A percentile compares a stretch with the other conserved stretches of the same genome.
These are phyloP conservation scores for Nitzschia inconspicua DNA, from an alignment of 108 stramenopile species.

Conservation along the genomic window DNA sequence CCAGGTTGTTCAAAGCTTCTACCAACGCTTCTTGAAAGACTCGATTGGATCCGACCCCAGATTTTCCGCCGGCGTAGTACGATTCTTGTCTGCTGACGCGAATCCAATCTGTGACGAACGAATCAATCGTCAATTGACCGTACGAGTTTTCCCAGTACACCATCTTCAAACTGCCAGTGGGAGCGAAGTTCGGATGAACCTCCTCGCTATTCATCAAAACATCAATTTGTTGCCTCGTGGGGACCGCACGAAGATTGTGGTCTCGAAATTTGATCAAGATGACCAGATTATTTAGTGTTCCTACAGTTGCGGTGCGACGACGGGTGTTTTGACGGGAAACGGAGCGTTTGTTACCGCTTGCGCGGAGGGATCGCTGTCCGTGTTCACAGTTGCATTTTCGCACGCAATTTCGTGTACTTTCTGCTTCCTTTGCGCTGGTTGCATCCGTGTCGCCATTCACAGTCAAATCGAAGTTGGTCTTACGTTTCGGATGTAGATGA, in stretches of 20 bases:
- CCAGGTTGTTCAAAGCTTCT: slow-evolving; percentile 9
- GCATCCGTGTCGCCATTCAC: background rate
- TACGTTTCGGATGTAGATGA: no score
- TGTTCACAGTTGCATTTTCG: background rate
- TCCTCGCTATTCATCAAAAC: slow-evolving; percentile 27
- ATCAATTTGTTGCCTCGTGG: slow-evolving; percentile 20
- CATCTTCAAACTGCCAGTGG: slow-evolving; percentile 27
- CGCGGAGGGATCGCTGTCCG: background rate
- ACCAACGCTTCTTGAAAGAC: slow-evolving; percentile 16
- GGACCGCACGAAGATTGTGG: slow-evolving; percentile 20
- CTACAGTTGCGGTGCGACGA: slow-evolving; percentile 8
- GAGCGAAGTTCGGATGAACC: slow-evolving; percentile 9
- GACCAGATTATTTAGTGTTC: slow-evolving; percentile 30
- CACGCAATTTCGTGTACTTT: background rate
- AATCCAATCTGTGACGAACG: slow-evolving; percentile 26
- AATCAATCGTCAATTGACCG: slow-evolving; percentile 24
- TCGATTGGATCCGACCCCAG: slow-evolving; percentile 12
- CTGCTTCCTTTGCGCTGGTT: background rate
- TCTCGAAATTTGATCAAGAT: slow-evolving; percentile 28
- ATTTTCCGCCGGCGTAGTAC: slow-evolving; percentile 19
- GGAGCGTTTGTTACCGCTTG: background rate
- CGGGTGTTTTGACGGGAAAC: background rate
- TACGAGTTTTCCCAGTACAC: slow-evolving; percentile 33
- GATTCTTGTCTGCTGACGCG: slow-evolving; percentile 8
- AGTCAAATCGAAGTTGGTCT: background rate